Evolutionary conservation across 2,329 filamentous ascomycete species (phyloP), one percentile per base, ranked within the genome.

Genomic region (Penicillium brasilianum): DNA sequence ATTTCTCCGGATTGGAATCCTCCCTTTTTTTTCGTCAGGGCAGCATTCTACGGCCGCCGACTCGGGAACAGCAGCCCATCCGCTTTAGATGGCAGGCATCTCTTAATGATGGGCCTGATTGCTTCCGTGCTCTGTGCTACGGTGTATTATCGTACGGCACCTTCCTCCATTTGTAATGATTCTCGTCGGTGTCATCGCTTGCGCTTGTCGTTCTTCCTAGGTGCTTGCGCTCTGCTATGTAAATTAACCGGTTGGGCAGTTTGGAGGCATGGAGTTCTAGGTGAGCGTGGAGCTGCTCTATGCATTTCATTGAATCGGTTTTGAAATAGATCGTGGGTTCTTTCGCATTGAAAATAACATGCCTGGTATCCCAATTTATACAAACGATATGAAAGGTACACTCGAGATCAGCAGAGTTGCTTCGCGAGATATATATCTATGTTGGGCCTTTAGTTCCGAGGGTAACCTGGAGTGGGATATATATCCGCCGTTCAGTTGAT

Each of bases 241-340:
- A n/a, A n/a, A 52, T 52, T 32, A 52, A 52, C 34, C 37, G 49
- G 22, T 18, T 52, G 1, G 49, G 49, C 16, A 52, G 49, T 14
- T 39, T 52, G 7, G 49, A 52, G 18, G 49, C 49, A 1, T 10
- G 32, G 14, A 32, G n/a, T n/a, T n/a, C n/a, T n/a, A 52, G 14
- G 30, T 2, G 49, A 52, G 20, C 49, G 49, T 16, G 49, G 32
- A 4, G 50, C 34, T 1, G 34, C 25, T 6, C 50, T 53, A n/a
- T n/a, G n/a, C n/a, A n/a, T n/a, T n/a, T n/a, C n/a, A n/a, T n/a
- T n/a, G n/a, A n/a, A n/a, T n/a, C n/a, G 6, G 6, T 28, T 28
- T 6, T 28, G 25, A 6, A 28, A 28, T 28, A 28, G 25, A 28
- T 28, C 25, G 25, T 28, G 6, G 25, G 25, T 28, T 28, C 25